A percentile compares a stretch with the other conserved stretches of the same genome.
Evolutionary conservation across 352 stramenopile species (phyloP).

Genomic region (Pythium apleroticum): DNA sequence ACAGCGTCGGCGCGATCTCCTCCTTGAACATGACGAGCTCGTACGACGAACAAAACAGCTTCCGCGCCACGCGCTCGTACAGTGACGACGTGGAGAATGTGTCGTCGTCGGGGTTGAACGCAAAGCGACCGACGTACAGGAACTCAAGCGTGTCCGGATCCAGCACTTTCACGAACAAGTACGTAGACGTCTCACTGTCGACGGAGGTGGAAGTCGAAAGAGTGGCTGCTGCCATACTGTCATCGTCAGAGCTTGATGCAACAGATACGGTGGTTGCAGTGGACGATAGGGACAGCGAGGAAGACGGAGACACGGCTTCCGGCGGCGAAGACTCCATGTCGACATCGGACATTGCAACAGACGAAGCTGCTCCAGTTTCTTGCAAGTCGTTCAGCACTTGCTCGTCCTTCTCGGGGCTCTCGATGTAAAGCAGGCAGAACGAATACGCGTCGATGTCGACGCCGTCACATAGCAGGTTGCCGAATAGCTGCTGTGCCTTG

Average conservation of each 20-base stretch:
- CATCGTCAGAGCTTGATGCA: background rate
- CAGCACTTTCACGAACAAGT: conserved; percentile 72
- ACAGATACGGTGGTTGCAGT: background rate
- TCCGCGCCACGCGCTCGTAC: conserved; percentile 48
- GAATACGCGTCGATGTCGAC: conserved; percentile 86
- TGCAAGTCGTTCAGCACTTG: conserved; percentile 29
- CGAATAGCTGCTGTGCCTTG: conserved; percentile 58
- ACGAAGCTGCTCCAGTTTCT: background rate
- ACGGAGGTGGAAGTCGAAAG: background rate
- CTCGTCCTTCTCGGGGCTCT: conserved; percentile 40
- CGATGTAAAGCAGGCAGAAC: conserved; percentile 75
- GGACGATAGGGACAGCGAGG: background rate
- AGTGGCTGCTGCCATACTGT: conserved; percentile 1
- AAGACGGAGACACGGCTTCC: background rate
- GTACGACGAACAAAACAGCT: conserved; percentile 38
- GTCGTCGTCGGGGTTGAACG: conserved; percentile 20
- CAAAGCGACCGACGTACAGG: conserved; percentile 45
- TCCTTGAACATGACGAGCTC: conserved; percentile 71
- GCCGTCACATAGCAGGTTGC: conserved; percentile 65
- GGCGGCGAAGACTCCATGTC: conserved; percentile 12
- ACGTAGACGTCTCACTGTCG: conserved; percentile 13
- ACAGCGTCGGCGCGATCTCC: conserved; percentile 65
- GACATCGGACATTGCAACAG: background rate
- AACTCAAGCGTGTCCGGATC: conserved; percentile 40
- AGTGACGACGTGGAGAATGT: conserved; percentile 36